These are phyloP conservation scores for Trichoderma guizhouense DNA, from an alignment of 2,329 filamentous ascomycete genomes.

Conservation along the genomic window DNA sequence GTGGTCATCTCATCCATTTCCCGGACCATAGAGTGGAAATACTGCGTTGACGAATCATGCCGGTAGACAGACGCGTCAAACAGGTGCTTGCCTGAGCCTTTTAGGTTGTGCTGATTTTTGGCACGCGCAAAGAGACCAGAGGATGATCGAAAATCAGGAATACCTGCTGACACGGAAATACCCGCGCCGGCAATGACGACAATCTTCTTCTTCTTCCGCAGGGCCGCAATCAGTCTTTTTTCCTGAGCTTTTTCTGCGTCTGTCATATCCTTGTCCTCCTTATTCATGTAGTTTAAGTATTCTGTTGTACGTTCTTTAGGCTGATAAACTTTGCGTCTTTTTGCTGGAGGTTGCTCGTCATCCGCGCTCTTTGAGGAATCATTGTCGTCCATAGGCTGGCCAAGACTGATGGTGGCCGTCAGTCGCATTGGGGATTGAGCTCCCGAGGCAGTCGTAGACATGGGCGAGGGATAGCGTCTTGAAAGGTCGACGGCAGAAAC, in stretches of 20 bases:
- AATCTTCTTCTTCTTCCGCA: conserved; percentile 92
- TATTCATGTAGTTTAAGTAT: conserved; percentile 64
- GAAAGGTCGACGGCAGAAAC: conserved; percentile 36
- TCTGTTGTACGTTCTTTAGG: conserved; percentile 70
- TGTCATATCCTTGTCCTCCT: conserved; percentile 47
- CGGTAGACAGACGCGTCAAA: conserved; percentile 98
- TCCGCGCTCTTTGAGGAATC: conserved; percentile 30
- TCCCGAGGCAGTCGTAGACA: conserved; percentile 46
- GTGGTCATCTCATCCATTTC: conserved; percentile 77
- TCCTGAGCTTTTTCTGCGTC: conserved; percentile 53
- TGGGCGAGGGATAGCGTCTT: conserved; percentile 51
- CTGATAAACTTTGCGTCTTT: conserved; percentile 67
- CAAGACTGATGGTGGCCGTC: conserved; percentile 31
- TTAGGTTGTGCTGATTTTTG: conserved; percentile 83
- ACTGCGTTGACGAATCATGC: conserved; percentile 80
- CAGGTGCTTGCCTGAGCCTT: conserved; percentile 84
- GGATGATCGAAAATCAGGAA: conserved; percentile 93
- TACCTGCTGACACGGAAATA: conserved; percentile 94
- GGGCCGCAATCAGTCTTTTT: conserved; percentile 65
- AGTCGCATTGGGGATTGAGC: conserved; percentile 50
- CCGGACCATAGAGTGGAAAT: conserved; percentile 95
- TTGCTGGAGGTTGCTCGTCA: conserved; percentile 67
- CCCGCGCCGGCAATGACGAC: conserved; percentile 94
- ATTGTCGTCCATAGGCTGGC: conserved; percentile 27
- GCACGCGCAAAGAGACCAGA: conserved; percentile 84